Evolutionary conservation across 2,329 filamentous ascomycete genomes (phyloP), one percentile per base, ranked within the genome.

Genomic region (Alternaria sp.): DNA sequence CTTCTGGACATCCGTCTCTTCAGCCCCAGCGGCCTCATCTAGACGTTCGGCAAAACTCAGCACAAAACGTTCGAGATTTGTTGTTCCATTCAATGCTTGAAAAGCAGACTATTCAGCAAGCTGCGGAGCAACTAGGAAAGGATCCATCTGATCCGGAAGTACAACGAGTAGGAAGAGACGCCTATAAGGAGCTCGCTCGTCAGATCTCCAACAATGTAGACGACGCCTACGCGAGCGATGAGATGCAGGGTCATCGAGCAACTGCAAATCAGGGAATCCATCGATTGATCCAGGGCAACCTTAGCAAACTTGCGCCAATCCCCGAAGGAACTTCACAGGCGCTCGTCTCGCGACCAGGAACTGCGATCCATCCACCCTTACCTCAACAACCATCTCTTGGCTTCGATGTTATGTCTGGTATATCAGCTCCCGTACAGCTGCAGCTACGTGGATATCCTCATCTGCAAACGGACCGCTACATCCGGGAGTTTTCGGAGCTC

Each of bases 71-170:
- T 30, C 74, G 72, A 19, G 79, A 83, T 57, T 67, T 82, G 13
- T 65, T 84, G 11, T 66, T 85, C 6, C 82, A 84, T 67, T 79
- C 83, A 3, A 65, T 85, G 21, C 72, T 85, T 2, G 83, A 85
- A 68, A 80, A 83, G 47, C 78, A 80, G 56, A 81, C 81, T 36
- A 65, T 81, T 10, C 73, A 72, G 26, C 75, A 83, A 53, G 80
- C 81, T 11, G 73, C 81, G 36, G 69, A 77, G 17, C 74, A 80
- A 53, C 66, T 82, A 26, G 75, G 73, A 9, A 75, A 75, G 50
- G 70, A 70, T 30, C 54, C 44, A 2, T 69, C 71, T 19, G 73
- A 83, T 59, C 76, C 79, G 17, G 79, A 79, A 21, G 79, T 83
- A 7, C 67, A 77, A 54, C 66, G 70, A 10, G 71, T 80, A 44